Evolutionary conservation across 75 land plant species (phyloP), one percentile per base, ranked within the genome.

Genomic region (Pinus taeda): DNA sequence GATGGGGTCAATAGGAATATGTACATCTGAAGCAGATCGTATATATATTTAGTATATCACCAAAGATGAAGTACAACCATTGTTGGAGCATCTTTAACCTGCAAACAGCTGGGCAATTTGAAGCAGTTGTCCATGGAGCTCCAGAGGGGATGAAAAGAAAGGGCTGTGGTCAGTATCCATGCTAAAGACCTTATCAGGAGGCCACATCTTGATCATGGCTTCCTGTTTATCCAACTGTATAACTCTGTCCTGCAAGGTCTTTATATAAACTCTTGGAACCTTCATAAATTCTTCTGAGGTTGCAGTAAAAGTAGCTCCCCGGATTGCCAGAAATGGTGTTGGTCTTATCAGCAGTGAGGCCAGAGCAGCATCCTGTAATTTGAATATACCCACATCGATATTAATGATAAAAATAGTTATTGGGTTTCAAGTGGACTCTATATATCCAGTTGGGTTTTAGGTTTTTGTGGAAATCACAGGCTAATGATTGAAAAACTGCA

Each of bases 81-180:
- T 30, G 33, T 30, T 30, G 33, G 33, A 30, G 33, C 33, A 58
- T 67, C 45, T 30, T 30, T 1, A 30, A 30, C 33, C 33, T 75
- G 33, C 0, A 42, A 66, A 36, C 3, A 37, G 42, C 4, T 18
- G 39, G 71, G 71, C 71, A 66, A 66, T 66, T 33, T 66, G 21
- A 37, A 66, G 71, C 5, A 66, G 8, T 21, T 66, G 71, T 37
- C n/a, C 14, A 37, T 66, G 42, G 71, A 66, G 71, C n/a, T 66
- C 71, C 39, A 37, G 7, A 37, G 82, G 82, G 29, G 57, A 49
- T 14, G 85, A 83, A 57, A 83, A 81, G 75, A 83, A 83, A 45
- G 85, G 84, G 60, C 74, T 30, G 29, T 83, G 85, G 74, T 81
- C 85, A 4, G 79, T 82, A 6, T 79, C 67, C 24, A 74, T 45